Base-by-base conservation (phyloP, 495 filamentous ascomycete species). In the Venustampulla echinocandica region DNA sequence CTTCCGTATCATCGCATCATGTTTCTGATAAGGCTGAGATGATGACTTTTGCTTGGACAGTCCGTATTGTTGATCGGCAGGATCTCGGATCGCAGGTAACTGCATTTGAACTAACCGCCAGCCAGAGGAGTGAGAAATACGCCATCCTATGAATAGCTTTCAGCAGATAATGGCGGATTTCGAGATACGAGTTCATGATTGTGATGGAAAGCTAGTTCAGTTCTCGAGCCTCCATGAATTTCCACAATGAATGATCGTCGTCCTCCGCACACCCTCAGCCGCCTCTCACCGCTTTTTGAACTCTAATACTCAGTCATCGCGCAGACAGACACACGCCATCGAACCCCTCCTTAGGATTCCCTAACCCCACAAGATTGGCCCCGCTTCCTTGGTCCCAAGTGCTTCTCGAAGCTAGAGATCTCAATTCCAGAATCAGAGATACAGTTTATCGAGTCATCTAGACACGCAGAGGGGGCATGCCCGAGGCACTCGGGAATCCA, bases 221-320 rank as follows among this genome's bases (percentile, higher is more conserved):
- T 10, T 5, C 34, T 10, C 34, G 15, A n/a, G n/a, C n/a, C n/a
- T n/a, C n/a, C n/a, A n/a, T n/a, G n/a, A n/a, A n/a, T n/a, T n/a
- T n/a, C n/a, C n/a, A 37, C 15, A 38, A 7, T 38, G 25, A 47
- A 53, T 44, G 53, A 55, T 45, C 44, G 27, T 44, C 44, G 15
- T 11, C 14, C 11, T 38, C 47, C 20, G 22, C 33, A 55, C 53
- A 55, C 53, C 53, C 39, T 55, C 53, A 46, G 33, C 46, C 35
- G 10, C 47, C 30, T 30, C 42, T 47, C 53, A 56, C 53, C 53
- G 53, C 53, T 23, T 42, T 56, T 56, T 56, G 30, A 23, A n/a
- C n/a, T n/a, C n/a, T n/a, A n/a, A n/a, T n/a, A n/a, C n/a, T n/a
- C n/a, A n/a, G n/a, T 46, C 43, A 28, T 35, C 41, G 46, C 41